These are phyloP conservation scores for Chalaropsis thielavioides DNA, from an alignment of 2,329 filamentous ascomycete species.

Conservation along the genomic window DNA sequence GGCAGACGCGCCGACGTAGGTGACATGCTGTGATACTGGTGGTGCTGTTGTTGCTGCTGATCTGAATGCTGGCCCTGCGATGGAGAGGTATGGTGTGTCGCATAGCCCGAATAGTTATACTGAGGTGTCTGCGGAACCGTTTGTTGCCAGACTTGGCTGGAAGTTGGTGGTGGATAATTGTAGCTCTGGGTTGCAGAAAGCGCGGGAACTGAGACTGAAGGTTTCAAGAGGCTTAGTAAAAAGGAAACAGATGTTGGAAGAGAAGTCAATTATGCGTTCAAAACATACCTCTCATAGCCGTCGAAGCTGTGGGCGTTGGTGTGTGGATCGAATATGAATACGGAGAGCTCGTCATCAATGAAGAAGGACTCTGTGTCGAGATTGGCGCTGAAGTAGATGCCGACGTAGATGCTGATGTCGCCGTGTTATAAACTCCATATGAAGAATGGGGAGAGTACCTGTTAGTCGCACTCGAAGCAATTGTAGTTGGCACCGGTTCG, in stretches of 20 bases:
- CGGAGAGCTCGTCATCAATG: constrained; percentile 49
- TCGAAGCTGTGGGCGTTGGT: constrained; percentile 57
- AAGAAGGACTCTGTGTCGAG: constrained; percentile 41
- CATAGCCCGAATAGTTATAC: constrained; percentile 38
- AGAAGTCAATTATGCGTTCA: not conserved
- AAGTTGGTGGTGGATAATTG: constrained; percentile 44
- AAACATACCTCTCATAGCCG: constrained; percentile 51
- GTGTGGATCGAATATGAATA: constrained; percentile 61
- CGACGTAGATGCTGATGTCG: constrained; percentile 36
- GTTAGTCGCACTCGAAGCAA: constrained; percentile 29
- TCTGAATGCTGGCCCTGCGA: not conserved
- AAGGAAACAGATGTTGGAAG: not conserved
- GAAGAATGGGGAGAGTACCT: constrained; percentile 44
- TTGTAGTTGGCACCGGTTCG: constrained; percentile 17
- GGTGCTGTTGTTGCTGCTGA: not conserved
- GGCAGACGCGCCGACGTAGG: constrained; percentile 33
- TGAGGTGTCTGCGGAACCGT: constrained; percentile 44
- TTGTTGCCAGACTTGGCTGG: constrained; percentile 47
- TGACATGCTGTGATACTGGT: not conserved
- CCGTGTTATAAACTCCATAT: not conserved
- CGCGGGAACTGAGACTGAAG: constrained; percentile 36
- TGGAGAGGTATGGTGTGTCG: constrained; percentile 32
- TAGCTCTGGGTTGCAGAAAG: constrained; percentile 41
- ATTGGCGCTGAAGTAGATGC: constrained; percentile 24
- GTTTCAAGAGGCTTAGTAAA: constrained; percentile 36